Evolutionary conservation across 2,329 filamentous ascomycete genomes (phyloP).

Genomic region (Chaetomium olivaceum): DNA sequence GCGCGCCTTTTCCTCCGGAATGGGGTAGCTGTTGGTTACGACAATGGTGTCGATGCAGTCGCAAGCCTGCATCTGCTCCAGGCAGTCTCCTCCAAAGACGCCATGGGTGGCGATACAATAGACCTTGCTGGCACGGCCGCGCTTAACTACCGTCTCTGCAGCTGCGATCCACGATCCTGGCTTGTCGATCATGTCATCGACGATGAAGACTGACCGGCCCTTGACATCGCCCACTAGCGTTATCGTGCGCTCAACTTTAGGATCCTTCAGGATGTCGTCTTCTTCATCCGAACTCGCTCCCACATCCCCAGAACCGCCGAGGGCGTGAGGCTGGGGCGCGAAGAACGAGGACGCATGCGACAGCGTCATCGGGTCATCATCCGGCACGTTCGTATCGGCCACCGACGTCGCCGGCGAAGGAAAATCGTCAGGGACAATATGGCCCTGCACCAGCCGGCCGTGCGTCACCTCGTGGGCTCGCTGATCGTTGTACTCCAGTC

Average conservation of each 20-base stretch:
- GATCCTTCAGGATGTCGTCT: slow-evolving; percentile 81
- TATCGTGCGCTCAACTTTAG: slow-evolving; percentile 87
- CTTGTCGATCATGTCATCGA: slow-evolving; percentile 99
- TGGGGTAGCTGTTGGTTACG: slow-evolving; percentile 96
- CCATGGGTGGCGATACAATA: slow-evolving; percentile 98
- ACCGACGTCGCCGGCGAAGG: slow-evolving; percentile 74
- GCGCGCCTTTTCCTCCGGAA: slow-evolving; percentile 70
- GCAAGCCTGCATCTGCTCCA: slow-evolving; percentile 88
- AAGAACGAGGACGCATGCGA: slow-evolving; percentile 81
- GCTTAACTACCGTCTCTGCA: slow-evolving; percentile 93
- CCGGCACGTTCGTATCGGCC: slow-evolving; percentile 62
- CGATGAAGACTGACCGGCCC: slow-evolving; percentile 84
- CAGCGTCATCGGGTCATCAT: slow-evolving; percentile 81
- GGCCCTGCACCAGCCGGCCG: slow-evolving; percentile 86
- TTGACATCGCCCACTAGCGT: slow-evolving; percentile 95
- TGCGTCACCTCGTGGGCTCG: slow-evolving; percentile 88
- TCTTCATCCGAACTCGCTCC: slow-evolving; percentile 86
- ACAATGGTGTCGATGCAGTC: slow-evolving; percentile 92
- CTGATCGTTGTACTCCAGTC: slow-evolving; percentile 68
- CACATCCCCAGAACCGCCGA: slow-evolving; percentile 83
- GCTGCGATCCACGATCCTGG: slow-evolving; percentile 95
- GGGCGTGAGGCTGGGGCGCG: slow-evolving; percentile 65
- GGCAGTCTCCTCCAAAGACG: slow-evolving; percentile 84
- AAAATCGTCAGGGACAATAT: slow-evolving; percentile 93
- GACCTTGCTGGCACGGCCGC: slow-evolving; percentile 86